A percentile compares a stretch with the other conserved stretches of the same genome.
phyloP scores from a whole-genome alignment of 805 yeast species.

The Yarrowia hollandica region DNA sequence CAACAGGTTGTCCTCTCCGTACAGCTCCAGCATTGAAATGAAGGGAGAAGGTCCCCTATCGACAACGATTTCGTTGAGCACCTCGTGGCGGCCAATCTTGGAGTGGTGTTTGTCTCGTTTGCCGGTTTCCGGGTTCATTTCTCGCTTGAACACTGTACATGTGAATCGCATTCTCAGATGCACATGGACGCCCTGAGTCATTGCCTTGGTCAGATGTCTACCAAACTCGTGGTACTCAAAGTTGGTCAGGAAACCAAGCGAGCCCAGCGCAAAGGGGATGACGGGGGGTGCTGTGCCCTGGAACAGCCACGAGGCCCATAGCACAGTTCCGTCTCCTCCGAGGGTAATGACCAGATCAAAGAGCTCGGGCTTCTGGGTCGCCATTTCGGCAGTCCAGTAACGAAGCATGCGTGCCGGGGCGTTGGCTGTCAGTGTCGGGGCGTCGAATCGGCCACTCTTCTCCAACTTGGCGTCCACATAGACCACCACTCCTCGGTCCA shows the following conservation, averaged over 20 bases:
- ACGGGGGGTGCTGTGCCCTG: constrained; percentile 87
- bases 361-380: constrained; percentile 45
- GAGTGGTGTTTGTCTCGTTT: constrained; percentile 43
- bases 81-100: constrained; percentile 56
- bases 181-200: constrained; percentile 70
- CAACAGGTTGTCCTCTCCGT: constrained; percentile 79
- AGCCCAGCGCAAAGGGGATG: constrained; percentile 80
- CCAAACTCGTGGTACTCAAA: constrained; percentile 76
- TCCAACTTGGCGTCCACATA: constrained; percentile 73
- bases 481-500: constrained; percentile 51
- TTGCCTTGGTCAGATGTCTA: constrained; percentile 54
- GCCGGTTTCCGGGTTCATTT: constrained; percentile 34
- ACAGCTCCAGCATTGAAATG: constrained; percentile 83
- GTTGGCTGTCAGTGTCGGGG: constrained; percentile 36
- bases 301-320: constrained; percentile 80
- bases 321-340: constrained; percentile 96
- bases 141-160: constrained; percentile 64
- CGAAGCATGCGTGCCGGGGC: constrained; percentile 43
- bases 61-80: constrained; percentile 83
- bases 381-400: constrained; percentile 68
- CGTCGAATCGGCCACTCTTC: constrained; percentile 63
- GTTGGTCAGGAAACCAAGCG: constrained; percentile 86
- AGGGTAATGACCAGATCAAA: constrained; percentile 80
- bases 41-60: constrained; percentile 95
- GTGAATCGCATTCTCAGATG: constrained; percentile 85